These are phyloP conservation scores for Lablab purpureus DNA, from an alignment of 306 rosid species.

Conservation along the genomic window DNA sequence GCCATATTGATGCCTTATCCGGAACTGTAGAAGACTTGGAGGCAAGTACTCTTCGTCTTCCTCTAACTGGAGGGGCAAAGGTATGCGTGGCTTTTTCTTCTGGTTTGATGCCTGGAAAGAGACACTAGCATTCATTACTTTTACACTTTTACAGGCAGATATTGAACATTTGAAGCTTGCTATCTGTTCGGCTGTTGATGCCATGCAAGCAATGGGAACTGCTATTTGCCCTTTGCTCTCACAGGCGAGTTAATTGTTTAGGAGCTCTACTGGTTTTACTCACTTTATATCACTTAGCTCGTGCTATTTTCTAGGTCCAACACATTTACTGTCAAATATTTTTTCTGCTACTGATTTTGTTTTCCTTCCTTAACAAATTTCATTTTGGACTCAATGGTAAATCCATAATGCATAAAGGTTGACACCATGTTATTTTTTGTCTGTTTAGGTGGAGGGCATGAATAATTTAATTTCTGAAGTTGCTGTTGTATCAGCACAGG, in stretches of 20 bases:
- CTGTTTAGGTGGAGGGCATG: constrained; percentile 75
- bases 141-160: constrained; percentile 73
- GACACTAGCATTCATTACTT: constrained; percentile 31
- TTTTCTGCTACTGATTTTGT: background rate
- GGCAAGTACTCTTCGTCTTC: constrained; percentile 94
- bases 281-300: background rate
- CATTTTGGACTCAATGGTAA: constrained; percentile 12
- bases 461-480: constrained; percentile 79
- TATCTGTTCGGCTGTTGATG: constrained; percentile 88
- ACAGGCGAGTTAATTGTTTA: constrained; percentile 62
- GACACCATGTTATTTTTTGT: constrained; percentile 37
- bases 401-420: background rate
- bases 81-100: constrained; percentile 55
- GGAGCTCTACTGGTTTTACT: constrained; percentile 36
- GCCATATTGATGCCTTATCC: constrained; percentile 81
- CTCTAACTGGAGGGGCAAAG: constrained; percentile 86
- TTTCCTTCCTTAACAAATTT: background rate
- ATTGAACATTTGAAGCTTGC: constrained; percentile 83
- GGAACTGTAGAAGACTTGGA: constrained; percentile 91
- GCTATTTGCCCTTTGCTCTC: constrained; percentile 77
- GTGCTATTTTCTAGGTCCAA: constrained; percentile 18
- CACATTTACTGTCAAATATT: constrained; percentile 1
- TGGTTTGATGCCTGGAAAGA: constrained; percentile 37
- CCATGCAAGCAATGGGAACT: constrained; percentile 91
- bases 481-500: constrained; percentile 77